Evolutionary conservation across 345 rosid genomes (phyloP).

Genomic region (Ricinus communis): DNA sequence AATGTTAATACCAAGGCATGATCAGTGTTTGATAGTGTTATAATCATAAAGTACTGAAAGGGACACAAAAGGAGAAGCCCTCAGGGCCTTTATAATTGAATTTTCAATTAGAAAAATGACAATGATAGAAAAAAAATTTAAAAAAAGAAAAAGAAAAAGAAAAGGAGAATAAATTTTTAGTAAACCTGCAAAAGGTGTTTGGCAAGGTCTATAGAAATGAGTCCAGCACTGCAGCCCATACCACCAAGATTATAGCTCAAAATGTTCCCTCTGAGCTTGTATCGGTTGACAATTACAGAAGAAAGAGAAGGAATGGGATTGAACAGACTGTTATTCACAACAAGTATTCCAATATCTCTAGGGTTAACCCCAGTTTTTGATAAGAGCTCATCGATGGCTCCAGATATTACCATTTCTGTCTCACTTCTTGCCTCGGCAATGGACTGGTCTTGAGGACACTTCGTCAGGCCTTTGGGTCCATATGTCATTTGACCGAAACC

Average conservation of each 20-base stretch:
- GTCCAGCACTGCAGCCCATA: constrained; percentile 35
- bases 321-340: constrained; percentile 29
- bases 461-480: constrained; percentile 5
- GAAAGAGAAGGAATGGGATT: constrained; percentile 31
- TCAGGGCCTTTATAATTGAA: too few species aligned
- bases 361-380: constrained; percentile 14
- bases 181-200: constrained; percentile 18
- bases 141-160: too few species aligned
- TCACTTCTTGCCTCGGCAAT: constrained; percentile 11
- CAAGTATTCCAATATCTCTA: constrained; percentile 21
- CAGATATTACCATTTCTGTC: constrained; percentile 19
- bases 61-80: too few species aligned
- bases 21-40: too few species aligned
- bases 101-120: too few species aligned
- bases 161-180: background rate
- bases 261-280: constrained; percentile 25
- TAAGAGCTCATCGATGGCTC: constrained; percentile 24
- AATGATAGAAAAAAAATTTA: too few species aligned
- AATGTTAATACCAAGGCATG: too few species aligned
- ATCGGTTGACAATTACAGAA: constrained; percentile 18
- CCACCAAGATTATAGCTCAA: constrained; percentile 31
- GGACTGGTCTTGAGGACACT: background rate
- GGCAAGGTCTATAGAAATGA: constrained; percentile 20
- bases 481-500: constrained; percentile 24
- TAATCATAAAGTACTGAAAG: too few species aligned